These are phyloP conservation scores for Laburnicola sp. DNA, from an alignment of 2,329 filamentous ascomycete genomes.

Conservation along the genomic window DNA sequence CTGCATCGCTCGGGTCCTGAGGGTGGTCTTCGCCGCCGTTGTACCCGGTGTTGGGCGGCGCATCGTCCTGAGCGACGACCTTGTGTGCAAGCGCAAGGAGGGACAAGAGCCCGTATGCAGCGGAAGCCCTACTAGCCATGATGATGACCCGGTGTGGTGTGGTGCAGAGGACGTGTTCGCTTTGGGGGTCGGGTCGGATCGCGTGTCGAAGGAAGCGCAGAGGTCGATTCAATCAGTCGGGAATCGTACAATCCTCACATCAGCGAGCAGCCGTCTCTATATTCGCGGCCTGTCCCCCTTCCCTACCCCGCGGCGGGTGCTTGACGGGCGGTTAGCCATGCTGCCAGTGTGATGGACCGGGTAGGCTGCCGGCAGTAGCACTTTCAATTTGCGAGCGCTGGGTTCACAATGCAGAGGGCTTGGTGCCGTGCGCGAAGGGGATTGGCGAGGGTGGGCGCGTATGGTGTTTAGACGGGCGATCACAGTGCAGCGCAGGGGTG, in stretches of 20 bases:
- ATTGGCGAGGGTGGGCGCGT: constrained; percentile 43
- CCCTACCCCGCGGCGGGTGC: constrained; percentile 33
- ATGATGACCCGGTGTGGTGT: constrained; percentile 27
- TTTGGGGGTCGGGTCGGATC: constrained; percentile 25
- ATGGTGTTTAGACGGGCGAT: constrained; percentile 34
- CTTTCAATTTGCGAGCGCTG: constrained; percentile 35
- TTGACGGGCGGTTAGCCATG: constrained; percentile 36
- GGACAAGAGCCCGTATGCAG: constrained; percentile 29
- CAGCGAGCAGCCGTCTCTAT: constrained; percentile 38
- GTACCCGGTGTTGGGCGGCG: constrained; percentile 33
- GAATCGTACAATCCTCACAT: constrained; percentile 12
- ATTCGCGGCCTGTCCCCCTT: constrained; percentile 29
- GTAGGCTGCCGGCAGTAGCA: constrained; percentile 24
- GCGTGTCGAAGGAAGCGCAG: constrained; percentile 21
- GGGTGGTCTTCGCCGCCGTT: constrained; percentile 45
- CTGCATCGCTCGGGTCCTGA: constrained; percentile 51
- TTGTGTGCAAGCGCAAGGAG: constrained; percentile 36
- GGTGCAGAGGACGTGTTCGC: constrained; percentile 17
- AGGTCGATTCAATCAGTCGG: neutral
- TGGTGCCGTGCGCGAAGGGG: constrained; percentile 27
- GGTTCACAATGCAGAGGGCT: constrained; percentile 28
- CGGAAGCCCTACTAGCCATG: constrained; percentile 28
- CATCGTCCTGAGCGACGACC: constrained; percentile 12
- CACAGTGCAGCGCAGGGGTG: constrained; percentile 34
- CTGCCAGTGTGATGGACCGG: constrained; percentile 30